These are phyloP conservation scores for Gynandropsis gynandra DNA, from an alignment of 345 rosid genomes.

Conservation along the genomic window DNA sequence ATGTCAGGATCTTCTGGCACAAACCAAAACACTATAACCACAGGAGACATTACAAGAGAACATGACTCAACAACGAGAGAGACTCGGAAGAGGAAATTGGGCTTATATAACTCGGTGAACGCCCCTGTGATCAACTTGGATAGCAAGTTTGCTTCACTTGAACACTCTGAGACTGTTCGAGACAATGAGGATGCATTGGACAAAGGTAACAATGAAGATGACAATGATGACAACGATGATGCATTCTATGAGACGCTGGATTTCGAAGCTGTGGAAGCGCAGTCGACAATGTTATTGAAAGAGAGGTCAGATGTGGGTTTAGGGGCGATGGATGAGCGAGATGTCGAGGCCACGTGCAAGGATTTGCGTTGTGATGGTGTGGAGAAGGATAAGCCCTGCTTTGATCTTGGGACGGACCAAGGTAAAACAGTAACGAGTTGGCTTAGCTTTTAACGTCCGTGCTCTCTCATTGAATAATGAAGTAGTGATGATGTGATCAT, in stretches of 20 bases:
- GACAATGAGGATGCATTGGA: conserved; percentile 21
- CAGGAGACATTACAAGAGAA: conserved; percentile 17
- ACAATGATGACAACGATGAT: no score
- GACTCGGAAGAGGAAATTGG: conserved; percentile 47
- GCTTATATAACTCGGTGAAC: conserved; percentile 32
- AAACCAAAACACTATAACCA: conserved; percentile 23
- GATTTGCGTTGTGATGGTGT: conserved; percentile 19
- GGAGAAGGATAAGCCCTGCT: conserved; percentile 47
- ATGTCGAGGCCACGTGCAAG: conserved; percentile 25
- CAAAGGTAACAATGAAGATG: conserved; percentile 12
- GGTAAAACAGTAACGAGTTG: conserved; percentile 35
- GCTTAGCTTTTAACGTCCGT: no score
- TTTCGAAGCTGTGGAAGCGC: conserved; percentile 82
- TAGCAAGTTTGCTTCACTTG: conserved; percentile 32
- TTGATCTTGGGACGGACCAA: conserved; percentile 84
- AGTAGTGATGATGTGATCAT: no score
- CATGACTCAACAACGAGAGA: conserved; percentile 26
- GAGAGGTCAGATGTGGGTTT: conserved; percentile 38
- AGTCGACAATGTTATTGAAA: conserved; percentile 54
- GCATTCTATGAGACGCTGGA: conserved; percentile 64
- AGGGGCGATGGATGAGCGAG: conserved; percentile 17
- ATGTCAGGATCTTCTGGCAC: conserved; percentile 24
- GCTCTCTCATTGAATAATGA: no score
- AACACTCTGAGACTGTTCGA: conserved; percentile 23
- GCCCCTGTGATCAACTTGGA: conserved; percentile 54